Evolutionary conservation across 345 rosid genomes (phyloP).

Genomic region (Citrus trifoliata): DNA sequence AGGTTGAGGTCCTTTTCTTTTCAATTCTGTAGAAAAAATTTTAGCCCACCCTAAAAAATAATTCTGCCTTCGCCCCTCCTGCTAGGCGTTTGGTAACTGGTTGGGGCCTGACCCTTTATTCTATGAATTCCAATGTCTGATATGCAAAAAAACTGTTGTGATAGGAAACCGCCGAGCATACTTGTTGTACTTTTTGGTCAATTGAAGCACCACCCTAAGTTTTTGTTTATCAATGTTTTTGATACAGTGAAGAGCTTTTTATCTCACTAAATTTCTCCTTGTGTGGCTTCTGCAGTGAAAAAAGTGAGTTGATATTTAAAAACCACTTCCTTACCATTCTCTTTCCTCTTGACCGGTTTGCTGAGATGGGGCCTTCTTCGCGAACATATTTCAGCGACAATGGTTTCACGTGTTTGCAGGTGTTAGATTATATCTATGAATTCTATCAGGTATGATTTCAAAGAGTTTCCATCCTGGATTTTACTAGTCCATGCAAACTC

Average conservation of each 20-base stretch:
- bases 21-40: too few relatives aligned
- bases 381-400: slow-evolving; percentile 73
- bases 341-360: slow-evolving; percentile 76
- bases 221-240: neutral
- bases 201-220: neutral
- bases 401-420: slow-evolving; percentile 79
- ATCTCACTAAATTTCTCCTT: slow-evolving; percentile 17
- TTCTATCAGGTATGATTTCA: slow-evolving; percentile 76
- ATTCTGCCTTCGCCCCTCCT: neutral
- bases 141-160: neutral
- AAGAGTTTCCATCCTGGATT: neutral
- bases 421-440: slow-evolving; percentile 60
- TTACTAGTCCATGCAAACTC: neutral
- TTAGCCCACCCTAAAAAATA: too few relatives aligned
- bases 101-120: neutral
- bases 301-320: slow-evolving; percentile 63
- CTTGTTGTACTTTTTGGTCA: neutral
- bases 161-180: neutral
- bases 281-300: slow-evolving; percentile 59
- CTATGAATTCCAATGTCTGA: neutral
- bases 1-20: too few relatives aligned
- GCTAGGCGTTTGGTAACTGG: neutral
- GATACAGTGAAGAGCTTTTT: neutral
- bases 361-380: slow-evolving; percentile 93
- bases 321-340: slow-evolving; percentile 76